Base-by-base conservation (phyloP, 2,329 filamentous ascomycete species). In the Anthostomella pinea region DNA sequence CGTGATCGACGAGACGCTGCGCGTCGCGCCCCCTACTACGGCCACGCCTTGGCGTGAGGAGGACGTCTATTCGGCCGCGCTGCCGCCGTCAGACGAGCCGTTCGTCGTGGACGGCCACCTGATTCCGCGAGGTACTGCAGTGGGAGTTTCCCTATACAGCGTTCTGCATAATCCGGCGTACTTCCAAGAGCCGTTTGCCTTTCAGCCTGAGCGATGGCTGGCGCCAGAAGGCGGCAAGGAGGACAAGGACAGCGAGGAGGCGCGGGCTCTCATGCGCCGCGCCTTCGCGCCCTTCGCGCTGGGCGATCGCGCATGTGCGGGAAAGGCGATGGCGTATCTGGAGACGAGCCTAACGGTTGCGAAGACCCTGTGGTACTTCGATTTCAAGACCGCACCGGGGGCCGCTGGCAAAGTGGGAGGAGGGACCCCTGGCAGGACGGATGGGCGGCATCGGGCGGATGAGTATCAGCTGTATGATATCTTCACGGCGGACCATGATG, bases 341-440 rank as follows among this genome's bases (percentile, higher is more conserved):
- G 34, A 37, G 10, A 26, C 19, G 5, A 16, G 30, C 5, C 10
- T 41, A 2, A 20, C 30, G 2, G 8, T 38, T 5, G 39, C 34
- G 1, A 38, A 38, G 19, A 29, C 16, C 7, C 14, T 41, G 11
- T 41, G 34, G 39, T 41, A 33, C 21, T 41, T 41, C 15, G 38
- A 41, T 13, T 11, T 16, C 16, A 16, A 30, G 13, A 9, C 28
- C 8, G 33, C 33, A 6, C 26, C 33, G 6, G 33, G 33, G 5
- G 11, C n/a, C n/a, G 5, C 14, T 8, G 33, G 33, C 18, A 7
- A 16, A 6, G 22, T 36, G 16, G 33, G 33, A 5, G 25, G 23
- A n/a, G 26, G 33, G 7, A 14, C 8, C 10, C 33, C 33, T 6
- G 20, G 26, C 7, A 22, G 18, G 6, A 17, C 25, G n/a, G 33